phyloP scores from a whole-genome alignment of 1,139 yeast genomes.

The Debaryomyces udenii region DNA sequence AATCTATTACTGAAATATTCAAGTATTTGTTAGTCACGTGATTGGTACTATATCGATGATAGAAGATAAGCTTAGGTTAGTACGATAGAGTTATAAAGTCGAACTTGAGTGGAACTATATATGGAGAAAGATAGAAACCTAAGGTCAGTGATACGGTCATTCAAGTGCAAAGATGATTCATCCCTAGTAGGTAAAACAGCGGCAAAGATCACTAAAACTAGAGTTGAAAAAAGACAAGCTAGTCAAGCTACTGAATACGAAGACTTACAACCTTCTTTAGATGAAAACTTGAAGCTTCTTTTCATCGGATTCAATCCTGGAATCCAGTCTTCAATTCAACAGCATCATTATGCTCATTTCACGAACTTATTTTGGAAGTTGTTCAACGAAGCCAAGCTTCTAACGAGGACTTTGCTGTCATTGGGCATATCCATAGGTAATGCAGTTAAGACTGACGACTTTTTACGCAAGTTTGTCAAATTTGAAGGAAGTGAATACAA shows the following conservation, averaged over 20 bases:
- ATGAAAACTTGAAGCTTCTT: constrained; percentile 40
- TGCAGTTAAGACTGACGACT: constrained; percentile 14
- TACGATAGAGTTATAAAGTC: background rate
- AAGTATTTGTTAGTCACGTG: constrained; percentile 2
- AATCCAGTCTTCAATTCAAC: constrained; percentile 58
- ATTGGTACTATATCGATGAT: background rate
- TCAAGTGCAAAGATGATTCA: constrained; percentile 15
- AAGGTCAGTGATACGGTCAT: constrained; percentile 22
- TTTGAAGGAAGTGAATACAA: constrained; percentile 48
- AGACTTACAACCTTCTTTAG: constrained; percentile 42
- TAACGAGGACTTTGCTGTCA: constrained; percentile 26
- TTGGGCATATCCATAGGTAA: constrained; percentile 10
- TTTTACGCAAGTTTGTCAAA: constrained; percentile 14
- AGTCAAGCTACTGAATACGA: constrained; percentile 10
- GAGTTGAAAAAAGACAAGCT: constrained; percentile 1
- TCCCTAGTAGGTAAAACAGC: constrained; percentile 3
- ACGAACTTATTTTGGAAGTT: constrained; percentile 74
- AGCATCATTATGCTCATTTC: constrained; percentile 76
- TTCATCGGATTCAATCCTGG: constrained; percentile 83
- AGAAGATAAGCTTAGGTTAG: no score
- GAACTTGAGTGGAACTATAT: background rate
- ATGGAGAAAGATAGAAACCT: constrained; percentile 11
- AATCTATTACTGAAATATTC: background rate
- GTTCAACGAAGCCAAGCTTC: constrained; percentile 55
- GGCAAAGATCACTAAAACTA: constrained; percentile 6